These are phyloP conservation scores for Lachancea meyersii DNA, from an alignment of 805 yeast genomes.

Conservation along the genomic window DNA sequence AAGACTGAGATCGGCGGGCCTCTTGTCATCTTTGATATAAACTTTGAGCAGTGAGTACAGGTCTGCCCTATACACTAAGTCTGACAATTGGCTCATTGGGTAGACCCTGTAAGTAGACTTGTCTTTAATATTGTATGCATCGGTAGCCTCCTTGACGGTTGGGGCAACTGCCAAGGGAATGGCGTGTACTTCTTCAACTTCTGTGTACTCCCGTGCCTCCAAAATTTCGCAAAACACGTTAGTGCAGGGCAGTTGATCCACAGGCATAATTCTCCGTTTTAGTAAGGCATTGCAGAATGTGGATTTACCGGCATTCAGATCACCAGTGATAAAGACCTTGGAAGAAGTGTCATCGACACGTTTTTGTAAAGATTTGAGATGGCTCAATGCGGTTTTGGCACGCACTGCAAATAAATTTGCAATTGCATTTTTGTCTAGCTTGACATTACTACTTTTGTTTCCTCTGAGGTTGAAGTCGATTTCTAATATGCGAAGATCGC, in stretches of 20 bases:
- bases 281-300: conserved; percentile 89
- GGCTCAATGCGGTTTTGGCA: conserved; percentile 57
- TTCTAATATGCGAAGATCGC: conserved; percentile 24
- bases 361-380: conserved; percentile 63
- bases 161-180: conserved; percentile 47
- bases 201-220: conserved; percentile 70
- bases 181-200: conserved; percentile 90
- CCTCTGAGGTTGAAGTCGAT: conserved; percentile 27
- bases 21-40: conserved; percentile 62
- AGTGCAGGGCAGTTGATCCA: conserved; percentile 97
- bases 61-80: conserved; percentile 69
- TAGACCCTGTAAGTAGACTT: conserved; percentile 58
- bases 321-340: conserved; percentile 94
- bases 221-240: conserved; percentile 91
- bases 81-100: conserved; percentile 50
- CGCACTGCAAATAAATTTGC: conserved; percentile 66
- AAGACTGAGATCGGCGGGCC: conserved; percentile 62
- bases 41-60: conserved; percentile 68
- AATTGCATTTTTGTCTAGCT: conserved; percentile 61
- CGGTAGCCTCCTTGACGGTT: conserved; percentile 25
- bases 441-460: conserved; percentile 36
- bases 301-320: conserved; percentile 92
- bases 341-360: conserved; percentile 89
- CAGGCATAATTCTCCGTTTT: conserved; percentile 74
- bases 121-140: conserved; percentile 39